Percentiles rank a stretch among this genome's conserved stretches.
Evolutionary conservation across 129 eudicot genomes (phyloP).

Genomic region (Tagetes erecta): DNA sequence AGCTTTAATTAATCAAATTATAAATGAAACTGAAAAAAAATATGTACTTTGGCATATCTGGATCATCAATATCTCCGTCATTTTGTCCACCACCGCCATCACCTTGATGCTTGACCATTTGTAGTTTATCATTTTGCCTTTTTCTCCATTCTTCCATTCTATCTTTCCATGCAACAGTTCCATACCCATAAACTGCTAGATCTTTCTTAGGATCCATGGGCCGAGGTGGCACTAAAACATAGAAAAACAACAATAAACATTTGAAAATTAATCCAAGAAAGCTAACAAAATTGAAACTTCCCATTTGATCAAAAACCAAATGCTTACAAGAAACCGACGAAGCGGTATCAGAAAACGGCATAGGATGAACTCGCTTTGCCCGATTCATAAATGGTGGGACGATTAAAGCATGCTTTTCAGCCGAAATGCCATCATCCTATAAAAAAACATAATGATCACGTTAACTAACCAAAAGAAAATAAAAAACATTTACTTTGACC

Average conservation of each 20-base stretch:
- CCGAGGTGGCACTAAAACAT: constrained; percentile 63
- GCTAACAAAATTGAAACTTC: background rate
- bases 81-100: constrained; percentile 37
- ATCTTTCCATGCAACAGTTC: constrained; percentile 91
- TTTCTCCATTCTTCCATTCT: constrained; percentile 91
- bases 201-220: constrained; percentile 93
- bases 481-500: background rate
- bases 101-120: constrained; percentile 73
- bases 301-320: background rate
- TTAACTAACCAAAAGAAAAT: background rate
- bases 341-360: constrained; percentile 54
- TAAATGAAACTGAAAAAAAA: background rate
- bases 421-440: constrained; percentile 75
- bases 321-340: constrained; percentile 64
- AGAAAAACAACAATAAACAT: background rate
- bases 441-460: background rate
- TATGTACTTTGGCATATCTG: constrained; percentile 87
- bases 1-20: constrained; percentile 9
- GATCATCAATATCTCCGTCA: constrained; percentile 80
- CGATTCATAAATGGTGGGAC: constrained; percentile 72
- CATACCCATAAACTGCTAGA: constrained; percentile 80
- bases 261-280: constrained; percentile 1
- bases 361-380: constrained; percentile 70
- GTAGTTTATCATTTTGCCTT: constrained; percentile 71
- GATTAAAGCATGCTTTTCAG: constrained; percentile 82